Evolutionary conservation across 441 rosid genomes (phyloP).

Genomic region (Aquilaria agallochum): DNA sequence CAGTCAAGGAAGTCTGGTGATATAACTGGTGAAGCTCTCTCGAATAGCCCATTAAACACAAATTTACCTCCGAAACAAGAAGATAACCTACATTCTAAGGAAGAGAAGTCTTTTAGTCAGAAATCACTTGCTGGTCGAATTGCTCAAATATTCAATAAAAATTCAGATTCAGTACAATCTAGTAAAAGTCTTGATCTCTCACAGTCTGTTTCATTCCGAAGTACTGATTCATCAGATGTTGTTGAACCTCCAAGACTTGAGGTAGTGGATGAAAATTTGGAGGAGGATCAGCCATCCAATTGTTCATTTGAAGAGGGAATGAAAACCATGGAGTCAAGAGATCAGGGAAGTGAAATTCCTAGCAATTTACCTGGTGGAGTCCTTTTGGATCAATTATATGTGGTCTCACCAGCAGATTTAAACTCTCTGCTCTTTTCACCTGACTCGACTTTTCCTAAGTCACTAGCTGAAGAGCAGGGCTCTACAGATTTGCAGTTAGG

Average conservation of each 20-base stretch:
- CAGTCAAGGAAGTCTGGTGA: slow-evolving; percentile 32
- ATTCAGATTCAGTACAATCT: slow-evolving; percentile 38
- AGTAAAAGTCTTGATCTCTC: slow-evolving; percentile 50
- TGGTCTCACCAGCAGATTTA: slow-evolving; percentile 58
- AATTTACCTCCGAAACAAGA: slow-evolving; percentile 45
- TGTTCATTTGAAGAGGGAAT: slow-evolving; percentile 59
- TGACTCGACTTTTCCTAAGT: slow-evolving; percentile 54
- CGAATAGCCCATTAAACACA: slow-evolving; percentile 32
- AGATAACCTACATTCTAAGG: slow-evolving; percentile 44
- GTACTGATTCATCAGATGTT: slow-evolving; percentile 40
- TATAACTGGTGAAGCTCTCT: slow-evolving; percentile 29
- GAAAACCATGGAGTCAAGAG: slow-evolving; percentile 61
- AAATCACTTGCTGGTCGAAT: slow-evolving; percentile 61
- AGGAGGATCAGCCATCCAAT: slow-evolving; percentile 41
- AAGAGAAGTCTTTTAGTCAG: slow-evolving; percentile 43
- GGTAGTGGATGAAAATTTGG: slow-evolving; percentile 34
- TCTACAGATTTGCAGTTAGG: slow-evolving; percentile 71
- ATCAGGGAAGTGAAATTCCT: slow-evolving; percentile 61
- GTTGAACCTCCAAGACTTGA: slow-evolving; percentile 40
- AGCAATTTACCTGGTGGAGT: slow-evolving; percentile 79
- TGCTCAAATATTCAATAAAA: slow-evolving; percentile 81
- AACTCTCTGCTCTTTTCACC: slow-evolving; percentile 66
- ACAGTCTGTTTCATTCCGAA: slow-evolving; percentile 25
- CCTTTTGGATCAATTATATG: slow-evolving; percentile 66
- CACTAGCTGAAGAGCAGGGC: slow-evolving; percentile 74